Evolutionary conservation across 23 red algal species (phyloP), one percentile per base, ranked within the genome.

Genomic region (Gracilaria domingensis): DNA sequence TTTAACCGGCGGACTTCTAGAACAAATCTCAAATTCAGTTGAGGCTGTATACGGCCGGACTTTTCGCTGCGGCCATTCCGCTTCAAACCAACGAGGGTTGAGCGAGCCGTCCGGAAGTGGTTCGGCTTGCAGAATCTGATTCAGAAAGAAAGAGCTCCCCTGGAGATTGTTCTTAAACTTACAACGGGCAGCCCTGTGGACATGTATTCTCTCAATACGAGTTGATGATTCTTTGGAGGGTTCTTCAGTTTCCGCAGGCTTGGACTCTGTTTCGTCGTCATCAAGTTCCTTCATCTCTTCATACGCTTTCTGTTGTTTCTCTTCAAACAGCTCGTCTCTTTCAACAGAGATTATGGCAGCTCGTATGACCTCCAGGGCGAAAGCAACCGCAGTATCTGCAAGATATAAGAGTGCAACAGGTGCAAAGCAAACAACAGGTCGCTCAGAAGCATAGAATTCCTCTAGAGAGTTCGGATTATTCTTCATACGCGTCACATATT

Each of bases 391-490:
- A 12, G 45, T 23, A 75, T 87, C 84, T 36, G 84, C 64, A 1
- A 87, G 48, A 58, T 87, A 75, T 12, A 87, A 65, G 4, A 87
- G 49, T 18, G 84, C 62, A 56, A 87, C 69, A 13, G 84, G 84
- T 8, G 84, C 84, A 24, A 87, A 56, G 32, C 62, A 87, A 24
- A 87, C 67, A 34, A 87, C 65, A 16, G 67, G 47, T 45, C 72
- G 5, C 28, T 77, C 72, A 50, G 23, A 77, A 8, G 26, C 18
- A 30, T 30, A 77, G 36, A 49, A 51, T 23, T 77, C 72, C 50
- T 77, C 72, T 8, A 77, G 1, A 29, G 40, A 44, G 21, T 0
- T 77, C n/a, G 38, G 38, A 40, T 73, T 73, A 14, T 75, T 72
- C 67, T 87, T 71, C 23, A 57, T 1, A 48, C 39, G 42, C 37